A percentile compares a stretch with the other conserved stretches of the same genome.
phyloP scores from a whole-genome alignment of 352 stramenopile species.

The Phytophthora vignae region DNA sequence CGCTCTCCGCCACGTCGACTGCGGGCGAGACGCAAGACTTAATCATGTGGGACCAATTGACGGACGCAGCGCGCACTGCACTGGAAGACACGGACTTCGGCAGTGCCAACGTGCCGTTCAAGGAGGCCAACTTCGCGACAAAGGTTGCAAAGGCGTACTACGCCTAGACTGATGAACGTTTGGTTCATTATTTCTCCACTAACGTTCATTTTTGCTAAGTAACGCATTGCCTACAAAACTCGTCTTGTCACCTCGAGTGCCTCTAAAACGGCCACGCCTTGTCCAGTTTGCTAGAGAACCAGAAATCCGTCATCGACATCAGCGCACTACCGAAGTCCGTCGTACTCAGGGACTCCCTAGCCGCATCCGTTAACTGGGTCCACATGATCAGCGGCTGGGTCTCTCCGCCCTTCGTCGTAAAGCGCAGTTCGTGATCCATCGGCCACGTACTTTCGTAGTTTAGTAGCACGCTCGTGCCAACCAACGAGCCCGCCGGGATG shows the following conservation, averaged over 20 bases:
- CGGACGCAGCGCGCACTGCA: slow-evolving; percentile 23
- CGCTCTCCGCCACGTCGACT: slow-evolving; percentile 14
- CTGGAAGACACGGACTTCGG: slow-evolving; percentile 39
- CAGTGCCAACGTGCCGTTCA: slow-evolving; percentile 39
- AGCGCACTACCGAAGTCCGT: slow-evolving; percentile 34
- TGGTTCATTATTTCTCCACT: too few relatives aligned
- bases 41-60: slow-evolving; percentile 36
- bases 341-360: slow-evolving; percentile 13
- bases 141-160: slow-evolving; percentile 29
- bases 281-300: slow-evolving; percentile 20
- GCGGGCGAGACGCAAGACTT: slow-evolving; percentile 27
- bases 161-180: neutral
- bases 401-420: slow-evolving; percentile 22
- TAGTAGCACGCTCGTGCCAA: slow-evolving; percentile 1
- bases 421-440: slow-evolving; percentile 7
- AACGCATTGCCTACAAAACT: too few relatives aligned
- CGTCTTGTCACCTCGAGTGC: too few relatives aligned
- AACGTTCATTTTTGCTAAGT: too few relatives aligned
- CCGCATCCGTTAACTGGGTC: slow-evolving; percentile 20
- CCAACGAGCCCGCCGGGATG: neutral
- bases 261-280: slow-evolving; percentile 18
- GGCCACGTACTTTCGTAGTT: slow-evolving; percentile 18
- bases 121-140: slow-evolving; percentile 36
- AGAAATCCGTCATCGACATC: slow-evolving; percentile 33
- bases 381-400: slow-evolving; percentile 26